These are phyloP conservation scores for Geotrichum restrictum DNA, from an alignment of 1,139 yeast species.

Conservation along the genomic window DNA sequence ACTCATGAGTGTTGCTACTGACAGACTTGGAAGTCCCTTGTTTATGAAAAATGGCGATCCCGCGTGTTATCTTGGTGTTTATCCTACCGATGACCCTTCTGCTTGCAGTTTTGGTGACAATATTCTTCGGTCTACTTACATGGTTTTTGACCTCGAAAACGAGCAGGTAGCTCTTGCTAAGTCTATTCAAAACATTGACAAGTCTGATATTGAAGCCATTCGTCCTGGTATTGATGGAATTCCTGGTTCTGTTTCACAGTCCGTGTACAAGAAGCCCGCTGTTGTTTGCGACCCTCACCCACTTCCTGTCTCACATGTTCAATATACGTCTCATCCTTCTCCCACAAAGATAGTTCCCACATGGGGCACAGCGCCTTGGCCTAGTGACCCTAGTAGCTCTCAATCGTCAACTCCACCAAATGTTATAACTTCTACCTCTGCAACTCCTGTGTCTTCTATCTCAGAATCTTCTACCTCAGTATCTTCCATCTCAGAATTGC, in stretches of 20 bases:
- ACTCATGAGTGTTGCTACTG: constrained; percentile 16
- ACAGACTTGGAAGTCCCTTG: constrained; percentile 13
- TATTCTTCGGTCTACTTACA: constrained; percentile 52
- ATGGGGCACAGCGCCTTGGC: constrained; percentile 18
- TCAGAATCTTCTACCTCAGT: not conserved
- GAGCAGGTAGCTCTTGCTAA: constrained; percentile 55
- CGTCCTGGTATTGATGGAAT: constrained; percentile 11
- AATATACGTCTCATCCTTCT: not conserved
- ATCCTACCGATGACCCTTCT: constrained; percentile 45
- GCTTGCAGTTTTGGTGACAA: constrained; percentile 61
- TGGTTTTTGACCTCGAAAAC: constrained; percentile 68
- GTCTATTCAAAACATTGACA: constrained; percentile 29
- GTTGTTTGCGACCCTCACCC: constrained; percentile 2
- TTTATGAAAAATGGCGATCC: constrained; percentile 45
- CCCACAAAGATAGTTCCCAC: constrained; percentile 11
- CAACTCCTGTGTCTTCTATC: not conserved
- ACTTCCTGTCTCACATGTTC: not conserved
- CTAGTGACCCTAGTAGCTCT: constrained; percentile 2
- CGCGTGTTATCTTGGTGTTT: constrained; percentile 58
- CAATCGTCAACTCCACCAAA: not conserved
- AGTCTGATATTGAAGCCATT: constrained; percentile 7
- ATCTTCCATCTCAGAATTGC: too few species aligned
- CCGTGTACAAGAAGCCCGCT: constrained; percentile 1
- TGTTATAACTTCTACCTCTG: not conserved
- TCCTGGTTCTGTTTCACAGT: constrained; percentile 11